phyloP scores from a whole-genome alignment of 805 yeast species.

The Komagataella populi region DNA sequence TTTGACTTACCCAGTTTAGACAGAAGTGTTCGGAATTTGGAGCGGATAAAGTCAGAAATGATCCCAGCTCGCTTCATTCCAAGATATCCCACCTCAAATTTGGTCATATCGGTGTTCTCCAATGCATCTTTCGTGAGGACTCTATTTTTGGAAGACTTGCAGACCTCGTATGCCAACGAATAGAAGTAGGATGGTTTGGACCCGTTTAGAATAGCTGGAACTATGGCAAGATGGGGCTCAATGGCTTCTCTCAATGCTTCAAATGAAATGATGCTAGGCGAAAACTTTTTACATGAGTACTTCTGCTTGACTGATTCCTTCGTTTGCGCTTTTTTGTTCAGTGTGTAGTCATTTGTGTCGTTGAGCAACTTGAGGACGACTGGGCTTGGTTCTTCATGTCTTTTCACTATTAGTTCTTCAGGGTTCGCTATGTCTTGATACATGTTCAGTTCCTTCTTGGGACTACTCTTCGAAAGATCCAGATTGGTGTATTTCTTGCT shows the following conservation, averaged over 20 bases:
- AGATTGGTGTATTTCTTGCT: background rate
- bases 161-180: conserved; percentile 29
- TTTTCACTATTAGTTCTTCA: background rate
- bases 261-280: conserved; percentile 14
- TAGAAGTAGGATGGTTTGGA: conserved; percentile 33
- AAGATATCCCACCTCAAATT: conserved; percentile 43
- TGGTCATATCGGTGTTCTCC: conserved; percentile 27
- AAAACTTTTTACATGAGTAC: conserved; percentile 4
- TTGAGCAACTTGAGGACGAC: background rate
- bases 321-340: background rate
- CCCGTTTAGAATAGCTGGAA: conserved; percentile 31
- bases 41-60: conserved; percentile 30
- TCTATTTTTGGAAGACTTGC: conserved; percentile 22
- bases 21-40: conserved; percentile 18
- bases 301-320: background rate
- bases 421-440: background rate
- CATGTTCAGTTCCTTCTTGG: background rate
- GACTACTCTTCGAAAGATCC: background rate
- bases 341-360: background rate
- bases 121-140: conserved; percentile 34
- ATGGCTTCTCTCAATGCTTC: conserved; percentile 16
- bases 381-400: background rate
- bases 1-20: conserved; percentile 16
- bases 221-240: conserved; percentile 15
- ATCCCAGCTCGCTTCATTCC: conserved; percentile 45